Evolutionary conservation across 2,329 filamentous ascomycete species (phyloP), one percentile per base, ranked within the genome.

Genomic region (Furcasterigmium furcatum): DNA sequence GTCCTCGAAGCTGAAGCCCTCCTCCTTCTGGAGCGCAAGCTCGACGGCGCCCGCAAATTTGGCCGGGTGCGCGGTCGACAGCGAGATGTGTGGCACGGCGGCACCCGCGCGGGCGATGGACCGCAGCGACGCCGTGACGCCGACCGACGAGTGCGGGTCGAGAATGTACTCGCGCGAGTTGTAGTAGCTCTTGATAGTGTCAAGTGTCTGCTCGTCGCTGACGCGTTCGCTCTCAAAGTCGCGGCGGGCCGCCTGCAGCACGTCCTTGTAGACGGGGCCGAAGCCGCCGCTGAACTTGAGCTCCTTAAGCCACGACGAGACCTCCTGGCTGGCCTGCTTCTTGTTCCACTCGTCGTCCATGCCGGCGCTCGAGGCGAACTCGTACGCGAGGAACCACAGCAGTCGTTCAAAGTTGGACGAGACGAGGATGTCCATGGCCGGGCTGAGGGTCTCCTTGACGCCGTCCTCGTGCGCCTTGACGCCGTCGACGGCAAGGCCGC

Each of bases 381-480:
- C 79, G 68, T 89, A 88, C 2, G 90, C 86, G 22, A 97, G 74
- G 74, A 89, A 96, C 92, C 92, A 97, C 10, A 99, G 77, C 5
- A 99, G 76, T 25, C 94, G 83, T 75, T 99, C 94, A 63, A 99
- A 97, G 73, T 99, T 99, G 64, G 87, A 94, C 20, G 87, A 92
- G 12, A 97, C 91, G 4, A 97, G 76, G 54, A 97, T 97, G 65
- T 99, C 94, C 94, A 99, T 97, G 38, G 94, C 94, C 0, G 94
- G 94, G 56, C 87, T 91, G 43, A 95, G 79, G 0, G 94, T 99
- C 71, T 95, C 91, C 70, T 90, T 91, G 51, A 92, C 90, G 30
- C 88, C 89, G 38, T 82, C 80, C 55, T 81, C 74, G 25, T 90
- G 83, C 8, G 82, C 82, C 56, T 79, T 76, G 41, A 68, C 73